Percentiles rank a stretch among this genome's conserved stretches.
phyloP scores from a whole-genome alignment of 2,329 filamentous ascomycete genomes.

The Aspergillus nomiae region DNA sequence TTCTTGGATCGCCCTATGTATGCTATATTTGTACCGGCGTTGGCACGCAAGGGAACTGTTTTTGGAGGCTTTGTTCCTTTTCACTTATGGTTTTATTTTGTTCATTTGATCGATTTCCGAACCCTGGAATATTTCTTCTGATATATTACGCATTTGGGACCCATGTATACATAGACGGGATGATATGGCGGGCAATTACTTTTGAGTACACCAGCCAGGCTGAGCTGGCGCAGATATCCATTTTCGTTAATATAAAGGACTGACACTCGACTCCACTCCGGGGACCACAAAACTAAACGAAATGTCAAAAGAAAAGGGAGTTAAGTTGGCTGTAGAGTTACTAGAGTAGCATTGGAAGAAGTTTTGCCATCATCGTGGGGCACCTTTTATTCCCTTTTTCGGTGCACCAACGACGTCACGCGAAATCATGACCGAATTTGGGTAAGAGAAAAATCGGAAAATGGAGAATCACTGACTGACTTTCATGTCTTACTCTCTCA shows the following conservation, averaged over 20 bases:
- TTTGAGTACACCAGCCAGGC: background rate
- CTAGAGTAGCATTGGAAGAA: background rate
- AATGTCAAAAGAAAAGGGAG: too few species aligned
- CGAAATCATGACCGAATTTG: conserved; percentile 1
- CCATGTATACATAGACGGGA: conserved; percentile 8
- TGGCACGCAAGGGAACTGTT: conserved; percentile 3
- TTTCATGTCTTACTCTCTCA: background rate
- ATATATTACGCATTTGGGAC: background rate
- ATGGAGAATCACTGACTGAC: background rate
- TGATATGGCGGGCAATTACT: conserved; percentile 3
- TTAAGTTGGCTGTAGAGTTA: background rate
- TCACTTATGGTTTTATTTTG: background rate
- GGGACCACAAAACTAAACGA: background rate
- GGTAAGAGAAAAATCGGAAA: background rate
- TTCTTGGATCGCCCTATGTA: conserved; percentile 10
- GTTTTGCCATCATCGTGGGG: conserved; percentile 5
- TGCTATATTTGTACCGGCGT: conserved; percentile 10
- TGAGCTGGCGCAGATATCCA: background rate
- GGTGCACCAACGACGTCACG: conserved; percentile 13
- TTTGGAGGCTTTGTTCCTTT: conserved; percentile 6
- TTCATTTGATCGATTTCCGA: background rate
- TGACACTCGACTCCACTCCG: background rate
- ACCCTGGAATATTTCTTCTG: background rate
- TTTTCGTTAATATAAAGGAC: conserved; percentile 2
- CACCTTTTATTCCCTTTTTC: background rate